Percentiles rank a stretch among this genome's conserved stretches.
phyloP scores from a whole-genome alignment of 1,284 basidiomycete genomes.

The Rhodotorula sp. region DNA sequence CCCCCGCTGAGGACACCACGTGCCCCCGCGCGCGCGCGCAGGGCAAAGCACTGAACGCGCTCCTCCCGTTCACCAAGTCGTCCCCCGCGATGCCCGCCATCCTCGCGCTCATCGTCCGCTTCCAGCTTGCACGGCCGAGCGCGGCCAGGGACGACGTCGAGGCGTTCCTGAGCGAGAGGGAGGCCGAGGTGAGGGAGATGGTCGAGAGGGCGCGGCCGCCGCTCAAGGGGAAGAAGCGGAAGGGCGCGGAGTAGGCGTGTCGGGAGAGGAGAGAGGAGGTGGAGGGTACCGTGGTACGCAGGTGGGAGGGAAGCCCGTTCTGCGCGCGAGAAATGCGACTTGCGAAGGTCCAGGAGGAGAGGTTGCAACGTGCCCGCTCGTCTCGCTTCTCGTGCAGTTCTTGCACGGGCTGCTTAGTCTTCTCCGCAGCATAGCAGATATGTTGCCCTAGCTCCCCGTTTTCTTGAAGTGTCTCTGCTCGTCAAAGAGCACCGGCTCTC shows the following conservation, averaged over 20 bases:
- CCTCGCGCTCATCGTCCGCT: slow-evolving; percentile 68
- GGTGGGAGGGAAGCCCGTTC: too few species aligned
- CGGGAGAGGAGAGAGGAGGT: background rate
- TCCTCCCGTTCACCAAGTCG: slow-evolving; percentile 63
- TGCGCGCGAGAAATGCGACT: too few species aligned
- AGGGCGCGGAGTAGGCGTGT: background rate
- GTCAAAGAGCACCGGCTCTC: too few species aligned
- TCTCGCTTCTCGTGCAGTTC: too few species aligned
- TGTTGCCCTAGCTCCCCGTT: too few species aligned
- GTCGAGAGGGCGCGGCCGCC: slow-evolving; percentile 12
- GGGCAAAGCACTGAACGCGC: slow-evolving; percentile 69
- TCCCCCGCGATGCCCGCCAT: slow-evolving; percentile 64
- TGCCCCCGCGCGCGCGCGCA: slow-evolving; percentile 48
- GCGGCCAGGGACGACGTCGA: slow-evolving; percentile 67
- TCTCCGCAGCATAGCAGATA: too few species aligned
- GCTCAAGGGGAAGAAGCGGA: slow-evolving; percentile 14
- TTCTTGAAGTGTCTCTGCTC: too few species aligned
- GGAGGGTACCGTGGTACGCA: too few species aligned
- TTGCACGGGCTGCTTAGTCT: too few species aligned
- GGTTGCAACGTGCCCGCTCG: too few species aligned
- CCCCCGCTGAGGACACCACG: background rate
- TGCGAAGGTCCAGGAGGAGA: background rate
- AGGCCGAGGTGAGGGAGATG: background rate
- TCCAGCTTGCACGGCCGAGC: slow-evolving; percentile 76
- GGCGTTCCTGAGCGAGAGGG: slow-evolving; percentile 61